Evolutionary conservation across 2,329 filamentous ascomycete species (phyloP).

Genomic region (Penicillium sumatraense): DNA sequence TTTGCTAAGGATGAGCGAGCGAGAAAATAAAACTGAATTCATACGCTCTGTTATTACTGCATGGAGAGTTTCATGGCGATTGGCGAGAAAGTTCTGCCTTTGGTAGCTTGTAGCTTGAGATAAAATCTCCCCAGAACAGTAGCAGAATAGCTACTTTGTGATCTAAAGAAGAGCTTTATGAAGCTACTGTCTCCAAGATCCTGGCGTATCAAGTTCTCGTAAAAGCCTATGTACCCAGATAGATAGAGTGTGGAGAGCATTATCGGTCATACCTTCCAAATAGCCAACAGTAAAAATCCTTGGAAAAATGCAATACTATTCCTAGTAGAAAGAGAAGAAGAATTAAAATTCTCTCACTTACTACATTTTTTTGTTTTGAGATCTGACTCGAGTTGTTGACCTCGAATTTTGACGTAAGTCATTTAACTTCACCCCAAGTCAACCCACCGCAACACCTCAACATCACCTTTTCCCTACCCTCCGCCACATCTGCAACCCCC

Average conservation of each 20-base stretch:
- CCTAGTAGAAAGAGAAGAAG: too few relatives aligned
- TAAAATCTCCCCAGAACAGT: background rate
- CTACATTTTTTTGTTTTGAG: background rate
- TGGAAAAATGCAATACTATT: background rate
- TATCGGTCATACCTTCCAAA: background rate
- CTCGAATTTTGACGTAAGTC: background rate
- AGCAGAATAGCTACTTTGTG: background rate
- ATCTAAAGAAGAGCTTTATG: too few relatives aligned
- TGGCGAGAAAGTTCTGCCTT: background rate
- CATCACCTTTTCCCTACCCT: conserved; percentile 2
- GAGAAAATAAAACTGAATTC: background rate
- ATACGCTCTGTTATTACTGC: background rate
- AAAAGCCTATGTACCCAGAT: too few relatives aligned
- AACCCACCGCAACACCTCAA: background rate
- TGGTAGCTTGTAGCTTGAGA: background rate
- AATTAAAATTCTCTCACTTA: background rate
- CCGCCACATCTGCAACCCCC: conserved; percentile 4
- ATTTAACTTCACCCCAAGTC: background rate
- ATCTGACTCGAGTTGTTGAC: background rate
- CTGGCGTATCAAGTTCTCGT: too few relatives aligned
- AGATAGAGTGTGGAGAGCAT: too few relatives aligned
- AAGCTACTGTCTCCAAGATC: too few relatives aligned
- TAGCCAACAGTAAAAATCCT: background rate
- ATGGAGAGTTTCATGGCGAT: background rate
- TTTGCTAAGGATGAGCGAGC: conserved; percentile 8